Percentiles rank a stretch among this genome's conserved stretches.
phyloP scores from a whole-genome alignment of 345 rosid genomes.

The Melaleuca alternifolia region DNA sequence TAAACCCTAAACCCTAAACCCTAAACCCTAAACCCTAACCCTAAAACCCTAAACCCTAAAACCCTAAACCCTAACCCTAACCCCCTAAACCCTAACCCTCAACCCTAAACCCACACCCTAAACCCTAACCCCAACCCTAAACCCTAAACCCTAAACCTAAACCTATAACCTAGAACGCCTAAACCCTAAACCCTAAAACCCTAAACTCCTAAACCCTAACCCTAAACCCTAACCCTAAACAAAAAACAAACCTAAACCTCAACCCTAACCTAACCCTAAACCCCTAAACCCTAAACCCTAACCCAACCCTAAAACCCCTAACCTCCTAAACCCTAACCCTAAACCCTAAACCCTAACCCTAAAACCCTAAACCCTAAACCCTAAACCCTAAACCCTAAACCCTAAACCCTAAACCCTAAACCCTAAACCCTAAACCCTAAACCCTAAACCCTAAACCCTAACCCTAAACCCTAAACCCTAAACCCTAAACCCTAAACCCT shows the following conservation, averaged over 20 bases:
- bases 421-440: conserved; percentile 1
- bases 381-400: conserved; percentile 2
- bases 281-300: background rate
- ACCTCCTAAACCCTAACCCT: conserved; percentile 2
- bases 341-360: background rate
- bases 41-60: conserved; percentile 12
- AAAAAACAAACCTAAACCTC: background rate
- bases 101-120: conserved; percentile 9
- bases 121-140: background rate
- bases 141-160: conserved; percentile 8
- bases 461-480: conserved; percentile 1
- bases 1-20: conserved; percentile 13
- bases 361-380: background rate
- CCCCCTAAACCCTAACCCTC: conserved; percentile 9
- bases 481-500: conserved; percentile 3
- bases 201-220: background rate
- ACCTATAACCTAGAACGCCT: background rate
- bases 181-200: conserved; percentile 5
- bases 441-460: conserved; percentile 1
- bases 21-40: conserved; percentile 9
- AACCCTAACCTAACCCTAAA: background rate
- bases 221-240: conserved; percentile 3
- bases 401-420: background rate
- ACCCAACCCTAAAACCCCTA: too few species aligned
- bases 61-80: conserved; percentile 4